Base-by-base conservation (phyloP, 805 yeast genomes). In the Saturnispora hagleri region DNA sequence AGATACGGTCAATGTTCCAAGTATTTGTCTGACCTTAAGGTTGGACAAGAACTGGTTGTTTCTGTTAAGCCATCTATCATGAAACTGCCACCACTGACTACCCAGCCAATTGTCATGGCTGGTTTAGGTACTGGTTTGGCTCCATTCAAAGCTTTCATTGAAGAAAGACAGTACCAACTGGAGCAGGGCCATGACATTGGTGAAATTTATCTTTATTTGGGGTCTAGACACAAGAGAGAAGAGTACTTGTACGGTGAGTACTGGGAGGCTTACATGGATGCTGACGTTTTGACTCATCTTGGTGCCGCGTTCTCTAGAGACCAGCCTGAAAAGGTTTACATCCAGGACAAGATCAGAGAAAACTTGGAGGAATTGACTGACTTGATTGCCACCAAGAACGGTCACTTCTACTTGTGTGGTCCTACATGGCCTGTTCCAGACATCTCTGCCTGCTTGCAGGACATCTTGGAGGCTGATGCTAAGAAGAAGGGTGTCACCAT, bases 341-440 rank as follows among this genome's bases (percentile, higher is more conserved):
- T 91, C 62, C 98, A 91, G 71, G 97, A 91, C 70, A 81, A 85
- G 68, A 91, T 91, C 67, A 79, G 89, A 63, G 88, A 89, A 66
- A 78, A 81, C 53, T 71, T 88, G 62, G 76, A 73, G 49, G 84
- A 80, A 43, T 76, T 91, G 68, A 85, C 86, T 46, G 86, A 81
- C 43, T 90, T 96, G 48, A 80, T 91, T 69, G 84, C 82, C 43
- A 71, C 73, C 57, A 77, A 89, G 71, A 73, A 83, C 53, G 98
- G 98, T 53, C 83, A 89, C 26, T 91, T 91, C 79, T 91, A 91
- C 73, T 76, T 91, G 66, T 91, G 98, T 81, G 98, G 98, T 56
- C 98, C 98, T 43, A 91, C 97, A 2, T 91, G 98, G 98, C 98
- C 98, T 34, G 97, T 91, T 63, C 97, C 98, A 10, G 97, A 90